A percentile compares a stretch with the other conserved stretches of the same genome.
Conservation (phyloP, 2,329 filamentous ascomycete genomes). For the Aschersonia sp. region DNA sequence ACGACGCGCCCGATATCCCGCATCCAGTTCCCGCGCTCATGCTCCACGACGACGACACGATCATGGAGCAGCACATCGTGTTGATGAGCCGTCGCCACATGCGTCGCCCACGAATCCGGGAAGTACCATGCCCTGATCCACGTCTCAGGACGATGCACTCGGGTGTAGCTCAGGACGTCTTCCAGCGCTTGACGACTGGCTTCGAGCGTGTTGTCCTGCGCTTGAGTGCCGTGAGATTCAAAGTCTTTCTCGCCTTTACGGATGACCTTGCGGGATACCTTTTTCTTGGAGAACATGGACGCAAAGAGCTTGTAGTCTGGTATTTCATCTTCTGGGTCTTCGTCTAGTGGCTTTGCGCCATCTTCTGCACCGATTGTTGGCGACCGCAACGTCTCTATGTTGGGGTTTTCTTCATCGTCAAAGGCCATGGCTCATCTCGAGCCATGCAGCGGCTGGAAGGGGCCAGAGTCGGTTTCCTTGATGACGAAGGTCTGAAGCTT, state of each 20-base stretch:
- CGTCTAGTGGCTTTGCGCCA: constrained; percentile 25
- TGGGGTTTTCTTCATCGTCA: constrained; percentile 28
- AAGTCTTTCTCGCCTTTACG: constrained; percentile 96
- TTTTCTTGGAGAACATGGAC: constrained; percentile 34
- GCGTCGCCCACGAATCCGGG: constrained; percentile 37
- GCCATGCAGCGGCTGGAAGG: too few relatives aligned
- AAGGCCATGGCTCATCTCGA: constrained; percentile 21
- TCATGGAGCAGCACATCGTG: constrained; percentile 21
- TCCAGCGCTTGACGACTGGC: constrained; percentile 80
- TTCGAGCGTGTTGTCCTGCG: constrained; percentile 66
- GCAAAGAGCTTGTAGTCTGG: constrained; percentile 74
- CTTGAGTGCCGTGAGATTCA: constrained; percentile 75
- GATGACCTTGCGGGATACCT: constrained; percentile 48
- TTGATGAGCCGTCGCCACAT: constrained; percentile 4
- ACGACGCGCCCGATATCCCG: constrained; percentile 59
- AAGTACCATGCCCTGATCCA: constrained; percentile 61
- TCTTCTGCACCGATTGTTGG: constrained; percentile 12
- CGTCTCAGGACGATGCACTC: constrained; percentile 56
- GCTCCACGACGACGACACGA: constrained; percentile 53
- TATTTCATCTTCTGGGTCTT: constrained; percentile 61
- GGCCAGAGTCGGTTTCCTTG: too few relatives aligned
- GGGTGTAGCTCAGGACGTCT: constrained; percentile 64
- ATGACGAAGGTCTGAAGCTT: background rate
- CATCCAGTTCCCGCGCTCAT: constrained; percentile 57
- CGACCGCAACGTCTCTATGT: constrained; percentile 6